Conservation (phyloP, 495 filamentous ascomycete species). For the Haplographium delicatum region DNA sequence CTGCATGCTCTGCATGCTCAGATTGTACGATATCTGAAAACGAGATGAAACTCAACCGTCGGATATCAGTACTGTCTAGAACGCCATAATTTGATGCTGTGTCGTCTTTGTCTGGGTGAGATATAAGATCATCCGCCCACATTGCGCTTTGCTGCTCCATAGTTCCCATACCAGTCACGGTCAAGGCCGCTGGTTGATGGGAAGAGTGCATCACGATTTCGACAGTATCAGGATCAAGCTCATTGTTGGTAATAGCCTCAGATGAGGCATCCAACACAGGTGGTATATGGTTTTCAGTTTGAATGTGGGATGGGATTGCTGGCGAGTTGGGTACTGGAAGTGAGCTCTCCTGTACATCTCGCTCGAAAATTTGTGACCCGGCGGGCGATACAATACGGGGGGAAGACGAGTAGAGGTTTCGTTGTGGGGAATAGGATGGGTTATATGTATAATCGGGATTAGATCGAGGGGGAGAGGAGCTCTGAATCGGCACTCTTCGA, state of each 20-base stretch:
- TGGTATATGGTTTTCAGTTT: slow-evolving; percentile 88
- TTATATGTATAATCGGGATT: slow-evolving; percentile 36
- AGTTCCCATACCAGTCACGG: slow-evolving; percentile 46
- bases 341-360: slow-evolving; percentile 75
- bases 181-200: slow-evolving; percentile 69
- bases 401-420: slow-evolving; percentile 48
- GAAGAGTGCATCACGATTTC: slow-evolving; percentile 81
- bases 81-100: slow-evolving; percentile 64
- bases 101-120: slow-evolving; percentile 47
- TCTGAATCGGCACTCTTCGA: slow-evolving; percentile 14
- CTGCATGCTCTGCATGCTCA: slow-evolving; percentile 61
- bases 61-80: slow-evolving; percentile 69
- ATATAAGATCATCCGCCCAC: slow-evolving; percentile 52
- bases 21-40: slow-evolving; percentile 93
- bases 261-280: slow-evolving; percentile 84
- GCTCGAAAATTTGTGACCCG: slow-evolving; percentile 86
- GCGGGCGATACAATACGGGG: slow-evolving; percentile 60
- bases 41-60: slow-evolving; percentile 84
- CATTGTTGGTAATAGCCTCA: slow-evolving; percentile 77
- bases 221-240: slow-evolving; percentile 71
- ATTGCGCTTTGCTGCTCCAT: slow-evolving; percentile 21
- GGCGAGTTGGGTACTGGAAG: slow-evolving; percentile 59
- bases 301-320: slow-evolving; percentile 81
- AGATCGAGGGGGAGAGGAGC: slow-evolving; percentile 29
- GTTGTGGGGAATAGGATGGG: slow-evolving; percentile 43